Evolutionary conservation across 345 rosid species (phyloP).

Genomic region (Clausena lansium): DNA sequence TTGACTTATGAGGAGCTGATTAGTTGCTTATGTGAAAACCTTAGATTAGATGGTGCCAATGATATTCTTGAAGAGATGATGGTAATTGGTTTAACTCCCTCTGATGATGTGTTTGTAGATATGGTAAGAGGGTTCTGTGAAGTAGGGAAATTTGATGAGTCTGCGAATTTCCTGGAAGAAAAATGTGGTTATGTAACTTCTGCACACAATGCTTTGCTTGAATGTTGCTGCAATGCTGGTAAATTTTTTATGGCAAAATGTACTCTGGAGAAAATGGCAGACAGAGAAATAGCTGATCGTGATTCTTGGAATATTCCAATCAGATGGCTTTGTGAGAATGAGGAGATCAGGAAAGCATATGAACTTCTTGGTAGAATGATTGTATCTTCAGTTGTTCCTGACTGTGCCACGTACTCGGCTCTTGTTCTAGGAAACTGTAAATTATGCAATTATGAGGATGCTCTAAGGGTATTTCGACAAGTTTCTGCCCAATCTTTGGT

Average conservation of each 20-base stretch:
- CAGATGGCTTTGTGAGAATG: conserved; percentile 47
- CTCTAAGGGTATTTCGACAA: conserved; percentile 30
- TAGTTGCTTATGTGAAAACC: conserved; percentile 37
- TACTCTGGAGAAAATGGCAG: conserved; percentile 36
- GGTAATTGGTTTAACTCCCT: conserved; percentile 25
- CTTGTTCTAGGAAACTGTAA: conserved; percentile 45
- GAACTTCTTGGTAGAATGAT: conserved; percentile 53
- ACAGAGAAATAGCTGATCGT: conserved; percentile 35
- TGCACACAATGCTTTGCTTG: conserved; percentile 48
- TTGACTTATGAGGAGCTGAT: conserved; percentile 31
- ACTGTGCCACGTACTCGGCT: conserved; percentile 41
- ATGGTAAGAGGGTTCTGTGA: conserved; percentile 41
- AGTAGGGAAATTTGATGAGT: conserved; percentile 31
- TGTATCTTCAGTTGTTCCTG: conserved; percentile 32
- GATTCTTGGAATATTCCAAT: conserved; percentile 52
- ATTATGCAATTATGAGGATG: conserved; percentile 30
- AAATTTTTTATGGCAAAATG: conserved; percentile 35
- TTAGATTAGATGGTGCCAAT: conserved; percentile 37
- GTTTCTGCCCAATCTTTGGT: conserved; percentile 28
- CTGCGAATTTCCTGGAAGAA: conserved; percentile 41
- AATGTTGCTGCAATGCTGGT: conserved; percentile 41
- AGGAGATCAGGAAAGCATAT: conserved; percentile 28
- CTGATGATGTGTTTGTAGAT: conserved; percentile 28
- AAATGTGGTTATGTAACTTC: conserved; percentile 26
- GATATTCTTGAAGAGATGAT: conserved; percentile 40